These are phyloP conservation scores for Aspergillus funiculosus DNA, from an alignment of 495 filamentous ascomycete species.

Conservation along the genomic window DNA sequence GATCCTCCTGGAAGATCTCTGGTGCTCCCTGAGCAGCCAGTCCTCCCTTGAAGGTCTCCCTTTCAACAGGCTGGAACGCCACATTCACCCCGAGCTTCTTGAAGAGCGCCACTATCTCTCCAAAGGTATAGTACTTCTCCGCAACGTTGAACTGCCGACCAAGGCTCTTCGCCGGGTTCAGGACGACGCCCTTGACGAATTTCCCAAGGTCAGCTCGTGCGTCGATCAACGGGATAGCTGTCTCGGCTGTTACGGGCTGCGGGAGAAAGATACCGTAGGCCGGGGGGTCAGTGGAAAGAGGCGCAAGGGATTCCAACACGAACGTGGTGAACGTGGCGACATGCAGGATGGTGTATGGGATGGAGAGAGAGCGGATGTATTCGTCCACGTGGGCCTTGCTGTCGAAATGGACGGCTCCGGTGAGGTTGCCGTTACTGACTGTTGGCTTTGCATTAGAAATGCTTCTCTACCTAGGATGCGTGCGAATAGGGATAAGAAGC, in stretches of 20 bases:
- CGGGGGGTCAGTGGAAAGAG: not conserved
- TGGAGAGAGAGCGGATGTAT: not conserved
- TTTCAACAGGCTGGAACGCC: not conserved
- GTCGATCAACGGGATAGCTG: not conserved
- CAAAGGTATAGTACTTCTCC: not conserved
- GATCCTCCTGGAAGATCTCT: slow-evolving; percentile 3
- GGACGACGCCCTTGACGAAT: slow-evolving; percentile 2
- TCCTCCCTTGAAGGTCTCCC: not conserved
- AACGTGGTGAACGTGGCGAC: not conserved
- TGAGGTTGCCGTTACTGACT: slow-evolving; percentile 3
- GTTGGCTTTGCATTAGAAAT: not conserved
- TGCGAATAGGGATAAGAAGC: not conserved
- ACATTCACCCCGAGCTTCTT: not conserved
- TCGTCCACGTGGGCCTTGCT: slow-evolving; percentile 4
- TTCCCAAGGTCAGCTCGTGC: not conserved
- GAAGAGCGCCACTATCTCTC: not conserved
- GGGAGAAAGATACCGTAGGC: not conserved
- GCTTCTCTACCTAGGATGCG: not conserved
- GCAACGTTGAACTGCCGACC: not conserved
- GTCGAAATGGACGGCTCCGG: slow-evolving; percentile 4
- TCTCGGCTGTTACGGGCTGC: not conserved
- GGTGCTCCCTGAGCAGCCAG: not conserved
- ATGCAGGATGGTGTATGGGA: not conserved
- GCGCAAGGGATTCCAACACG: not conserved
- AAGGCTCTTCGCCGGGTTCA: not conserved